A percentile compares a stretch with the other conserved stretches of the same genome.
These are phyloP conservation scores for Pseudocercospora musae DNA, from an alignment of 2,329 filamentous ascomycete genomes.

Conservation along the genomic window DNA sequence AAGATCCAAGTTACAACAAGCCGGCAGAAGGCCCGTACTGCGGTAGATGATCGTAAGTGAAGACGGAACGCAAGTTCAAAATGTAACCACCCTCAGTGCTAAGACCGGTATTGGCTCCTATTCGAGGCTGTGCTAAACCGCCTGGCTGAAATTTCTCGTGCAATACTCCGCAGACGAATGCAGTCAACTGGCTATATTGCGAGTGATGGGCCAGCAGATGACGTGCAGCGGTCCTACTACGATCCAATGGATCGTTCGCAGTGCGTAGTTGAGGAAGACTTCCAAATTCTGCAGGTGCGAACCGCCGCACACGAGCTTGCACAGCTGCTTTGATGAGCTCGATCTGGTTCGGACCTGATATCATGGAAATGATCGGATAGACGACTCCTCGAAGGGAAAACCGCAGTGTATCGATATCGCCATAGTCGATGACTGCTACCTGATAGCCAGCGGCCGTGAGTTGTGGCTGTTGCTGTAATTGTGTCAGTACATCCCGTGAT, in stretches of 20 bases:
- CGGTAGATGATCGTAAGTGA: neutral
- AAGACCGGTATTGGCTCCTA: constrained; percentile 54
- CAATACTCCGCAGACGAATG: constrained; percentile 71
- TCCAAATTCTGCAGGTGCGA: constrained; percentile 75
- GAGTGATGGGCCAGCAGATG: constrained; percentile 55
- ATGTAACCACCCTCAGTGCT: constrained; percentile 62
- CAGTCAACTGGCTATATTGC: constrained; percentile 61
- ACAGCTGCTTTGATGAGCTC: constrained; percentile 70
- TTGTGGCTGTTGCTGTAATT: constrained; percentile 52
- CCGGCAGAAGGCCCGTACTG: neutral
- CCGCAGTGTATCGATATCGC: constrained; percentile 54
- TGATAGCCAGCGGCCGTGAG: constrained; percentile 59
- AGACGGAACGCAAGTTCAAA: constrained; percentile 53
- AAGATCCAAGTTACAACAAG: constrained; percentile 18
- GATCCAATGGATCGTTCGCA: constrained; percentile 58
- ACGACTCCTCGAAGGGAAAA: constrained; percentile 68
- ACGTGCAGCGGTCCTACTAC: constrained; percentile 56
- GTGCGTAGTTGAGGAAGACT: constrained; percentile 58
- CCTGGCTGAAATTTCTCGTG: constrained; percentile 71
- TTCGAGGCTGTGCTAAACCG: constrained; percentile 58
- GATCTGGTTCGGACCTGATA: constrained; percentile 63
- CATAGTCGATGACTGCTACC: constrained; percentile 67
- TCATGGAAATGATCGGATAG: constrained; percentile 73
- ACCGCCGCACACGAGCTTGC: constrained; percentile 61
- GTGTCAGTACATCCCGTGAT: constrained; percentile 18